Conservation (phyloP, 345 rosid species). For the Triadica sebifera region DNA sequence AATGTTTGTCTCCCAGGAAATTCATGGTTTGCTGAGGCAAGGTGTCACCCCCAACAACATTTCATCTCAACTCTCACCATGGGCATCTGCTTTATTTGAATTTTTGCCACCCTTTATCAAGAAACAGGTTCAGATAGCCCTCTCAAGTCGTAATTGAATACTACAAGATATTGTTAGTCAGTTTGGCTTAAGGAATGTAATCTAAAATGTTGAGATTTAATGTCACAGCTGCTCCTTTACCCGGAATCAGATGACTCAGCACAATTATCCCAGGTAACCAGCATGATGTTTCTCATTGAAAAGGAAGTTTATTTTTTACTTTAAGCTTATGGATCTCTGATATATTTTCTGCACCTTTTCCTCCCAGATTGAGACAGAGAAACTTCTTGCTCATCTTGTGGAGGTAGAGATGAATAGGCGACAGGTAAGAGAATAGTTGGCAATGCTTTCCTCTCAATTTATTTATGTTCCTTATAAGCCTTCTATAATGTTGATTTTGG, state of each 20-base stretch:
- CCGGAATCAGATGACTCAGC: slow-evolving; percentile 99
- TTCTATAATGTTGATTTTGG: not conserved
- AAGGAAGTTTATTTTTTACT: not conserved
- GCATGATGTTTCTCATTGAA: slow-evolving; percentile 7
- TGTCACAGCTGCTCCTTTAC: slow-evolving; percentile 74
- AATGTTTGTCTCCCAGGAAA: slow-evolving; percentile 58
- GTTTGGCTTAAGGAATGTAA: slow-evolving; percentile 7
- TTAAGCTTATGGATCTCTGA: slow-evolving; percentile 15
- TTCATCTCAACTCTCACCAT: slow-evolving; percentile 88
- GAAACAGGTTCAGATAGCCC: slow-evolving; percentile 60
- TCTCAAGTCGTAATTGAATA: not conserved
- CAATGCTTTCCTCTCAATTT: not conserved
- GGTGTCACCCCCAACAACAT: slow-evolving; percentile 69
- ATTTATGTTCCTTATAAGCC: not conserved
- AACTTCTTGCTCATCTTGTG: slow-evolving; percentile 94
- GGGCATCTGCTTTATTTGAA: slow-evolving; percentile 95
- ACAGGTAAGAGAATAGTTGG: slow-evolving; percentile 40
- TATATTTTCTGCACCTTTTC: slow-evolving; percentile 21
- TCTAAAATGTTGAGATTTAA: slow-evolving; percentile 30
- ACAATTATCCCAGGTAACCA: slow-evolving; percentile 91
- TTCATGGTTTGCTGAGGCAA: slow-evolving; percentile 66
- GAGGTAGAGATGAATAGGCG: slow-evolving; percentile 94
- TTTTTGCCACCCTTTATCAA: slow-evolving; percentile 86
- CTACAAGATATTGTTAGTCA: slow-evolving; percentile 8
- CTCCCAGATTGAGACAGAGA: slow-evolving; percentile 91